These are phyloP conservation scores for Aureobasidium namibiae DNA, from an alignment of 2,329 filamentous ascomycete species.

Conservation along the genomic window DNA sequence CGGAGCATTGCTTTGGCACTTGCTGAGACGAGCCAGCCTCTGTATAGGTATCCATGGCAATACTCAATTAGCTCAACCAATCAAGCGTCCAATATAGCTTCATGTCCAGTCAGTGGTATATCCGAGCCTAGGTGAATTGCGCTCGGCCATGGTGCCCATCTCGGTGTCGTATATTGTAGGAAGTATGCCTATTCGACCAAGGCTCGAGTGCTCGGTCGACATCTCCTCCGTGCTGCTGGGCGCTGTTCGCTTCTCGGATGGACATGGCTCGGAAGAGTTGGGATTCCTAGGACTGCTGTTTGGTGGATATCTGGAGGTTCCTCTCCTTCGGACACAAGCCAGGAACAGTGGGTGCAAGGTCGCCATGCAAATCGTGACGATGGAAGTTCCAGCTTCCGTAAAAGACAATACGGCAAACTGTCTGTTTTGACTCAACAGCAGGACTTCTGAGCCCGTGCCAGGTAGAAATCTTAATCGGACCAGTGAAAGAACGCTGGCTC, in stretches of 20 bases:
- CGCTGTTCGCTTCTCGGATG: not conserved
- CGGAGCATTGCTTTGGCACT: too few relatives aligned
- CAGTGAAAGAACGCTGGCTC: constrained; percentile 11
- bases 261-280: not conserved
- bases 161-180: not conserved
- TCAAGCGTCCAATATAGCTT: not conserved
- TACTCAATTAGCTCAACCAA: not conserved
- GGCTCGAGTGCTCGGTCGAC: not conserved
- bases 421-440: constrained; percentile 2
- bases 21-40: not conserved
- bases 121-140: not conserved
- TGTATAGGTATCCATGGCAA: not conserved
- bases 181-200: not conserved
- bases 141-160: not conserved
- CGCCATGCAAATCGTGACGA: constrained; percentile 13
- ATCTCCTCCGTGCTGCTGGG: not conserved
- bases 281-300: not conserved
- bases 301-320: not conserved
- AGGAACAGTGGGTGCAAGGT: constrained; percentile 12
- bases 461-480: constrained; percentile 7
- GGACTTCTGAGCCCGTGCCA: not conserved
- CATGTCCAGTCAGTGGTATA: not conserved
- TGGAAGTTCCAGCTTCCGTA: constrained; percentile 6
- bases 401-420: not conserved
- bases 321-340: not conserved